A percentile compares a stretch with the other conserved stretches of the same genome.
These are phyloP conservation scores for Anthostomella pinea DNA, from an alignment of 2,329 filamentous ascomycete genomes.

Conservation along the genomic window DNA sequence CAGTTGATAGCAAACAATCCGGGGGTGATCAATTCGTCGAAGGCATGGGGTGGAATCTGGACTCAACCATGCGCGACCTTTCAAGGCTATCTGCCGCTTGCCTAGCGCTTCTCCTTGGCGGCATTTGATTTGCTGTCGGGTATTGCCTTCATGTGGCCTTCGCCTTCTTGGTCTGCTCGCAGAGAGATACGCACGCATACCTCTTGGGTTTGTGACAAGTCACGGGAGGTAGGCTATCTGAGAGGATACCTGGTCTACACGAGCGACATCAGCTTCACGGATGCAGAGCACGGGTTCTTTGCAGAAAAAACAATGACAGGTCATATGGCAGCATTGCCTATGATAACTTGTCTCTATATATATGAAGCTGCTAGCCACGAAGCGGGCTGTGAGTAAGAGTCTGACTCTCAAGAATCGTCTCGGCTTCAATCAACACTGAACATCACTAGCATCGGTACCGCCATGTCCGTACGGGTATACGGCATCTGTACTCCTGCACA, in stretches of 20 bases:
- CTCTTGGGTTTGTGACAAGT: not conserved
- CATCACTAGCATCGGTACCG: too few relatives aligned
- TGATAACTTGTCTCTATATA: not conserved
- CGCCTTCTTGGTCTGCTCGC: not conserved
- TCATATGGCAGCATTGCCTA: not conserved
- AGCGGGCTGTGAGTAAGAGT: too few relatives aligned
- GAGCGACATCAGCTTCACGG: too few relatives aligned
- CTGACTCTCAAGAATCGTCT: too few relatives aligned
- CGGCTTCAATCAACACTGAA: too few relatives aligned
- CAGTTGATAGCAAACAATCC: conserved; percentile 8
- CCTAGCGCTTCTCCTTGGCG: not conserved
- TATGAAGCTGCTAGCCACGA: not conserved
- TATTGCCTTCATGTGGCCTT: not conserved
- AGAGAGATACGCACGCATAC: too few relatives aligned
- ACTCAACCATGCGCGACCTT: not conserved
- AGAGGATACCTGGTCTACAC: too few relatives aligned
- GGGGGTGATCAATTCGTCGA: not conserved
- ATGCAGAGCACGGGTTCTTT: too few relatives aligned
- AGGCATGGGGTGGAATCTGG: conserved; percentile 1
- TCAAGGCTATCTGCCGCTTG: not conserved
- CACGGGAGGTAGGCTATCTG: too few relatives aligned
- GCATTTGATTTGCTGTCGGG: not conserved
- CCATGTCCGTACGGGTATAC: too few relatives aligned
- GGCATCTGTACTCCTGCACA: too few relatives aligned
- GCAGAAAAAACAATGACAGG: not conserved